Base-by-base conservation (phyloP, 2,329 filamentous ascomycete genomes). In the Aspergillus arachidicola region DNA sequence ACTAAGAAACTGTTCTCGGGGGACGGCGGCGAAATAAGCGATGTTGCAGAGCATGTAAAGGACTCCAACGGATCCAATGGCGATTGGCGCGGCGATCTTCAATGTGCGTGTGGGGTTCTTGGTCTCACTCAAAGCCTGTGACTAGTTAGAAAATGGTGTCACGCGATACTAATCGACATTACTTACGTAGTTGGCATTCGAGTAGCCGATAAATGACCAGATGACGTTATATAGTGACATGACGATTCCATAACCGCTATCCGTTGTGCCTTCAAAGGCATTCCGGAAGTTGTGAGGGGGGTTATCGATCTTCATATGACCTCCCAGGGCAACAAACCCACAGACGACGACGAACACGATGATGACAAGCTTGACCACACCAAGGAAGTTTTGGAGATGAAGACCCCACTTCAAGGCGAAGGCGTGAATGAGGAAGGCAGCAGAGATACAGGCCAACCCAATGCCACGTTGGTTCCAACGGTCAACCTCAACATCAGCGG, bases 151-250 rank as follows among this genome's bases (percentile, higher is more conserved):
- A n/a, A 60, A 28, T 4, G 26, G 14, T 16, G 12, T 19, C 30
- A 21, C 10, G 3, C 19, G 53, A 19, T n/a, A 46, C 14, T 14
- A 21, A 2, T n/a, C 48, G 34, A 4, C 16, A 43, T 46, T 19
- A 70, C 81, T 73, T 65, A 84, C 82, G 73, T 89, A 89, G 76
- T 89, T 89, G 0, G 86, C 85, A 70, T 89, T 89, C 7, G 83
- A 80, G 67, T 85, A 89, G 2, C 87, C 87, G 4, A 82, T 78
- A 59, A 88, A 89, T 0, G 86, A 85, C 72, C 87, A 89, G 34
- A 86, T 83, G 60, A 89, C 86, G 62, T 84, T 88, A 64, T 87
- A 85, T 43, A 90, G 71, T 0, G 87, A 86, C 62, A 82, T 87
- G 2, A 86, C 84, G n/a, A 88, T 75, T 30, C 84, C 83, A 63